Conservation (phyloP, 495 filamentous ascomycete species). For the Trichoderma reesei region DNA sequence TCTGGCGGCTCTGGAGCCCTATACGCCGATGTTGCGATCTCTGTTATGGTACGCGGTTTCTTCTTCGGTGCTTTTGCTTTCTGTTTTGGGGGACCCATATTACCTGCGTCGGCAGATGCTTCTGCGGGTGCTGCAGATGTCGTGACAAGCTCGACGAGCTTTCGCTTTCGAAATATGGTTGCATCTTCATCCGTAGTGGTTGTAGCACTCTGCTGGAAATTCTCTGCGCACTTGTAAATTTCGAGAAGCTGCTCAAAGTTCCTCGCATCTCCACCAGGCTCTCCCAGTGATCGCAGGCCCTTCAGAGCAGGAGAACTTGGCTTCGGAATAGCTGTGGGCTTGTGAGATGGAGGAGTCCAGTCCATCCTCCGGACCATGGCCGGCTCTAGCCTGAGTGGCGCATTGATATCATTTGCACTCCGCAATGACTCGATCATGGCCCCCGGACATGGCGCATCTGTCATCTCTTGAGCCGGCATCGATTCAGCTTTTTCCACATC, state of each 20-base stretch:
- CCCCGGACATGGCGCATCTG: slow-evolving; percentile 8
- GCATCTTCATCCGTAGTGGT: background rate
- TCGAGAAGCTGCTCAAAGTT: slow-evolving; percentile 23
- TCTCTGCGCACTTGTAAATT: slow-evolving; percentile 23
- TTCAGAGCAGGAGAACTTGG: background rate
- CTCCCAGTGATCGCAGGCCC: background rate
- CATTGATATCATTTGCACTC: slow-evolving; percentile 13
- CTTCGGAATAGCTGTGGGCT: slow-evolving; percentile 13
- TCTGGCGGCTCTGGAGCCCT: slow-evolving; percentile 22
- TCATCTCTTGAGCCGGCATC: background rate
- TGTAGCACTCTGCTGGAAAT: background rate
- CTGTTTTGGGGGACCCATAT: slow-evolving; percentile 34
- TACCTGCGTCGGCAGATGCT: slow-evolving; percentile 14
- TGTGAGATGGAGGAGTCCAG: slow-evolving; percentile 50
- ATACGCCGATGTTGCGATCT: slow-evolving; percentile 73
- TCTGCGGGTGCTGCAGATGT: slow-evolving; percentile 15
- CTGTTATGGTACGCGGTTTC: slow-evolving; percentile 77
- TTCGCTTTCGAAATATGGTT: slow-evolving; percentile 36
- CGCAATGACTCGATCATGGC: slow-evolving; percentile 8
- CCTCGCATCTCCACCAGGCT: background rate
- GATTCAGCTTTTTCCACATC: background rate
- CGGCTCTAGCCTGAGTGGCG: slow-evolving; percentile 28
- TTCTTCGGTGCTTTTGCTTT: slow-evolving; percentile 54
- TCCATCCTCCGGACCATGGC: slow-evolving; percentile 40
- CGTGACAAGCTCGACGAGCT: slow-evolving; percentile 36